Percentiles rank a stretch among this genome's conserved stretches.
Conservation (phyloP, 164 flowering plant genomes). For the Umbellularia californica region DNA sequence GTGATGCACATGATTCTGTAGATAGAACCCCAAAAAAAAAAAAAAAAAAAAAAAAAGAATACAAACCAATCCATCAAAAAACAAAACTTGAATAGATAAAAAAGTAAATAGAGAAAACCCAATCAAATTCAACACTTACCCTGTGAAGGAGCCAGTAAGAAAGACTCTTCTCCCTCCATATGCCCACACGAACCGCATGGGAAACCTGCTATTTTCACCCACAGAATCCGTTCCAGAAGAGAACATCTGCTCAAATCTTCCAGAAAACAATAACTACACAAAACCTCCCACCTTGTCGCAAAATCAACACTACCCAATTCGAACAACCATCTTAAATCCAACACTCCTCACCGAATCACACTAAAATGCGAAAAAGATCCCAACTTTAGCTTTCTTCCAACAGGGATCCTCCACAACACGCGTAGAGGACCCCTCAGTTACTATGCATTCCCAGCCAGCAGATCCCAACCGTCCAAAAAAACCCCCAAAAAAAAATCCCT, state of each 20-base stretch:
- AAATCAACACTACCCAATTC: background rate
- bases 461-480: background rate
- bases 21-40: no score
- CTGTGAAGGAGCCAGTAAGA: constrained; percentile 31
- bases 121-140: constrained; percentile 16
- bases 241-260: constrained; percentile 1
- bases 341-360: background rate
- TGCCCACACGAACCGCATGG: constrained; percentile 33
- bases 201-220: constrained; percentile 10
- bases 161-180: constrained; percentile 36
- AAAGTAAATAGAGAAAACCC: no score
- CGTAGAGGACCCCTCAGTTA: constrained; percentile 4
- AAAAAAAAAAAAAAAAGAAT: no score
- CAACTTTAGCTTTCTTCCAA: background rate
- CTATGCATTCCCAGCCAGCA: constrained; percentile 4
- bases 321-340: background rate
- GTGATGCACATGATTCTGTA: no score
- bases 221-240: background rate
- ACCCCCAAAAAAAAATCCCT: no score
- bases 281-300: background rate
- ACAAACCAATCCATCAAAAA: background rate
- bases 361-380: background rate
- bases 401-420: constrained; percentile 5
- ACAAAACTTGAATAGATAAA: no score
- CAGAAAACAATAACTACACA: background rate